phyloP scores from a whole-genome alignment of 768 basidiomycete species.

The Rhodotorula kratochvilovae region DNA sequence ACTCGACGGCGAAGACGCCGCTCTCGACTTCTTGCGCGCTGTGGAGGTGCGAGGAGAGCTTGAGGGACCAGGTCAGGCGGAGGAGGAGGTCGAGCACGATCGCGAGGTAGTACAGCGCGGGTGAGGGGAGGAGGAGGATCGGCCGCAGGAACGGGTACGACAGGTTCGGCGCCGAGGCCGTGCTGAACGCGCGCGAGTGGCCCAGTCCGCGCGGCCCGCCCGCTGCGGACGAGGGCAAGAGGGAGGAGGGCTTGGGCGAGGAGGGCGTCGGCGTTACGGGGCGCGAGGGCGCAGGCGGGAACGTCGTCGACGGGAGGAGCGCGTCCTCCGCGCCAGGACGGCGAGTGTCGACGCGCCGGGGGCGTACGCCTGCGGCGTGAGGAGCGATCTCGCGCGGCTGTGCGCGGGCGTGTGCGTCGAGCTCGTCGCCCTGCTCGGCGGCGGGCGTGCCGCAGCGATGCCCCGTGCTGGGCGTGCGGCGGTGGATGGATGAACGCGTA shows the following conservation, averaged over 20 bases:
- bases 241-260: neutral
- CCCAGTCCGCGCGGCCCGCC: neutral
- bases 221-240: slow-evolving; percentile 18
- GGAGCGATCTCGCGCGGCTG: slow-evolving; percentile 1
- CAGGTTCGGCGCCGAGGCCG: slow-evolving; percentile 36
- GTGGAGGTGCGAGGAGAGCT: slow-evolving; percentile 80
- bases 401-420: neutral
- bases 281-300: slow-evolving; percentile 20
- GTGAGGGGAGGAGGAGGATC: slow-evolving; percentile 70
- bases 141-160: slow-evolving; percentile 61
- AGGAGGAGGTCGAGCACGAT: slow-evolving; percentile 78
- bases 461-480: neutral
- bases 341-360: neutral
- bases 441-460: neutral
- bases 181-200: slow-evolving; percentile 32
- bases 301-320: neutral
- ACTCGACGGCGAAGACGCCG: slow-evolving; percentile 83
- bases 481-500: slow-evolving; percentile 19
- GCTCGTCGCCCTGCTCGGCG: neutral
- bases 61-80: slow-evolving; percentile 89
- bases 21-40: slow-evolving; percentile 68
- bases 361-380: no score
- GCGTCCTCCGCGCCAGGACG: neutral
- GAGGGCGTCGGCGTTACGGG: slow-evolving; percentile 17
- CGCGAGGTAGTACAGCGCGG: slow-evolving; percentile 71